These are phyloP conservation scores for Fraxinus americana DNA, from an alignment of 257 asterid species.

Conservation along the genomic window DNA sequence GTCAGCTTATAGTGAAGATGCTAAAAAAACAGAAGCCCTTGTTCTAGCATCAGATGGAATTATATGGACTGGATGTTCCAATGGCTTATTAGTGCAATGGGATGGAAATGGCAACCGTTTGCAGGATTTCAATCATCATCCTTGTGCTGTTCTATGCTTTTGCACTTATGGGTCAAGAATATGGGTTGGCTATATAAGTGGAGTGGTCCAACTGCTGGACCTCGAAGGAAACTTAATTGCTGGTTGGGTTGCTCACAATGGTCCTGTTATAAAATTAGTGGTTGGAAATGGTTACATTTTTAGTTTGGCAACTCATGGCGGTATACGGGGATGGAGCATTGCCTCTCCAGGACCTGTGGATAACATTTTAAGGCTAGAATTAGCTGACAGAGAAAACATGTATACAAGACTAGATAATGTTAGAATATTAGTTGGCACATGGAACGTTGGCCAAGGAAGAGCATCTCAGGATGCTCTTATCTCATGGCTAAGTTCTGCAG, in stretches of 20 bases:
- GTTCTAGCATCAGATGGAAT: conserved; percentile 75
- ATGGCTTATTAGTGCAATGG: conserved; percentile 90
- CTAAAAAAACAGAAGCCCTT: conserved; percentile 75
- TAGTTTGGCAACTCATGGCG: conserved; percentile 96
- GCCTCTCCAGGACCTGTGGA: conserved; percentile 91
- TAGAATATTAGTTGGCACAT: conserved; percentile 76
- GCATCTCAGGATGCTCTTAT: conserved; percentile 84
- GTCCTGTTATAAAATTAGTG: conserved; percentile 71
- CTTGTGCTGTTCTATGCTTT: conserved; percentile 76
- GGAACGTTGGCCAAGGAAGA: conserved; percentile 98
- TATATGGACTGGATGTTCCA: conserved; percentile 92
- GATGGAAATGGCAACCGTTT: conserved; percentile 89
- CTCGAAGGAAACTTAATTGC: conserved; percentile 74
- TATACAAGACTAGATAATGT: conserved; percentile 63
- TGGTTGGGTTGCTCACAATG: conserved; percentile 85
- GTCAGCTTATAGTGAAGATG: conserved; percentile 66
- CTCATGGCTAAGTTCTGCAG: conserved; percentile 80
- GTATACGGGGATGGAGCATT: conserved; percentile 91
- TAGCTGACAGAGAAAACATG: conserved; percentile 52
- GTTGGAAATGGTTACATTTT: conserved; percentile 64
- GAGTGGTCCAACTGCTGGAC: conserved; percentile 75
- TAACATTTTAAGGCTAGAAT: conserved; percentile 52
- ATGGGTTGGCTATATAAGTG: conserved; percentile 92
- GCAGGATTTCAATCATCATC: conserved; percentile 76
- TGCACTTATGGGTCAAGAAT: conserved; percentile 68